Conservation (phyloP, 345 rosid genomes). For the Hibiscus trionum region DNA sequence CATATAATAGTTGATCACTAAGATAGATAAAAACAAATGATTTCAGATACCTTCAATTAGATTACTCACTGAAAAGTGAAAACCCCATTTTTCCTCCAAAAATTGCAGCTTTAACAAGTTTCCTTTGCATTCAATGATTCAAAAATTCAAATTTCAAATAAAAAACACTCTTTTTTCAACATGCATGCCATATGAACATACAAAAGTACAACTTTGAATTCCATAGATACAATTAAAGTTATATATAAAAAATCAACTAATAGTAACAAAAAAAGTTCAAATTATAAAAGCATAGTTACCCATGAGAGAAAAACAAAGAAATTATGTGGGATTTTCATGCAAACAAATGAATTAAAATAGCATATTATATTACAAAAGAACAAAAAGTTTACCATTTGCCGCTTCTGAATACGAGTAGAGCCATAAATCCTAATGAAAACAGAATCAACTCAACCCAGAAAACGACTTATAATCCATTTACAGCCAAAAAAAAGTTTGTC, state of each 20-base stretch:
- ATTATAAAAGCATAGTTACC: neutral
- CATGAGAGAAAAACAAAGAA: neutral
- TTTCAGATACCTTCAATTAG: neutral
- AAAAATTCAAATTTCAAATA: neutral
- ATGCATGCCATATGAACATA: neutral
- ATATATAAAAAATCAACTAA: neutral
- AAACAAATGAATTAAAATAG: neutral
- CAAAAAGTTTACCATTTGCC: constrained; percentile 28
- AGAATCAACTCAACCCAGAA: constrained; percentile 22
- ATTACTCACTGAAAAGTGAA: neutral
- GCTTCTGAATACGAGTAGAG: constrained; percentile 18
- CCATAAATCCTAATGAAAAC: constrained; percentile 14
- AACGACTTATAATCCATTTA: constrained; percentile 6
- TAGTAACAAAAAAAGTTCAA: neutral
- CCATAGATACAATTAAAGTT: neutral
- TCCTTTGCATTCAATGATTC: neutral
- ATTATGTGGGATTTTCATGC: neutral
- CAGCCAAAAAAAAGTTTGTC: neutral
- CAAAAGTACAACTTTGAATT: neutral
- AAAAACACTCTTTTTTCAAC: neutral
- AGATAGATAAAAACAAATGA: no score
- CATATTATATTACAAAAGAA: neutral
- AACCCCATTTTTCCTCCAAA: neutral
- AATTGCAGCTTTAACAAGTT: neutral
- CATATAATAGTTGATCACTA: neutral